phyloP scores from a whole-genome alignment of 2,329 filamentous ascomycete species.

The Didymella pinodella region DNA sequence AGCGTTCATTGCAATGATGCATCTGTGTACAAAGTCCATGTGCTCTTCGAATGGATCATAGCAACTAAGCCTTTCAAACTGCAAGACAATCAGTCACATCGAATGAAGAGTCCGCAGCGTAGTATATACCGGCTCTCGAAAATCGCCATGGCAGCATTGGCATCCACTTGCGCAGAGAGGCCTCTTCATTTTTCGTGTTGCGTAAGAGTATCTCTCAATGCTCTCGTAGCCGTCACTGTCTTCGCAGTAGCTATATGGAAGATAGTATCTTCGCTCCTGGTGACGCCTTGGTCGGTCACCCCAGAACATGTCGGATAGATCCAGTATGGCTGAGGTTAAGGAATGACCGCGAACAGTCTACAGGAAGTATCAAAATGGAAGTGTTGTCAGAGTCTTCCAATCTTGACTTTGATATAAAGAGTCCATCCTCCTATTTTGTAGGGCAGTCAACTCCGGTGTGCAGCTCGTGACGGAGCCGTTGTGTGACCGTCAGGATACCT shows the following conservation, averaged over 20 bases:
- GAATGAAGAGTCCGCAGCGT: no score
- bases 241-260: neutral
- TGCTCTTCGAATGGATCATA: constrained; percentile 1
- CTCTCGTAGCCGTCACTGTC: neutral
- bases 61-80: constrained; percentile 3
- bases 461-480: neutral
- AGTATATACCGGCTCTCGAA: constrained; percentile 8
- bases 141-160: constrained; percentile 2
- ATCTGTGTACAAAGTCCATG: constrained; percentile 5
- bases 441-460: neutral
- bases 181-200: neutral
- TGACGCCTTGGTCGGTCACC: neutral
- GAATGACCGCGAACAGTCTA: neutral
- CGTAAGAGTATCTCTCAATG: neutral
- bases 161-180: neutral
- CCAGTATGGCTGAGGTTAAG: neutral
- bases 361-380: neutral
- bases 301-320: neutral
- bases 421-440: neutral
- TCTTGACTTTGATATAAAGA: neutral
- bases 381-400: neutral
- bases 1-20: neutral
- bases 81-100: neutral
- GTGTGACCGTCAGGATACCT: neutral
- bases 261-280: neutral